Conservation (phyloP, 441 rosid genomes). For the Adansonia grandidieri region DNA sequence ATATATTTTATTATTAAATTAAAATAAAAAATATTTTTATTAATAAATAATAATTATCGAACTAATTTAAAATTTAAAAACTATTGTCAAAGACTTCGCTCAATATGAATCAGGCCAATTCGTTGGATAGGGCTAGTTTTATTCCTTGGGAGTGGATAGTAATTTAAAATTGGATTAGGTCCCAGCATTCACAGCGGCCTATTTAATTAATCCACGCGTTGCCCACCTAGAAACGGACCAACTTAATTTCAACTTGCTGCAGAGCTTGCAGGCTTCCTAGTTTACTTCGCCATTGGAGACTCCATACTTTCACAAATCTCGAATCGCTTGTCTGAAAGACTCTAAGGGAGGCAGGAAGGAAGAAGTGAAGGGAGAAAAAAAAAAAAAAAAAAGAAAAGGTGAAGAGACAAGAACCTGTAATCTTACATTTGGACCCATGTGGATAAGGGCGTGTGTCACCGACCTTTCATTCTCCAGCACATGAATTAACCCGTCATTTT, state of each 20-base stretch:
- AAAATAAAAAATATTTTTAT: no score
- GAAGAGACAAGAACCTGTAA: background rate
- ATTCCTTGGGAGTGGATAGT: no score
- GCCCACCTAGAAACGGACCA: background rate
- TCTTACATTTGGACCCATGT: background rate
- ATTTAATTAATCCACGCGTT: background rate
- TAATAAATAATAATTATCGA: no score
- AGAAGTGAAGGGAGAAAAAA: background rate
- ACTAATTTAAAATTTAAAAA: no score
- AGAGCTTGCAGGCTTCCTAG: background rate
- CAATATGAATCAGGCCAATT: no score
- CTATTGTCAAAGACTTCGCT: no score
- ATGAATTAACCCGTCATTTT: constrained; percentile 17
- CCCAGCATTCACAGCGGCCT: background rate
- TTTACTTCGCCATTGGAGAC: background rate
- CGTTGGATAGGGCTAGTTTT: no score
- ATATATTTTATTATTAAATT: no score
- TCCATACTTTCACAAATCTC: background rate
- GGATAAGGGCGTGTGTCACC: constrained; percentile 33
- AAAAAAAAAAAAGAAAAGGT: background rate
- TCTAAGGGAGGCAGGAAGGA: background rate
- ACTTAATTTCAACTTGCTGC: background rate
- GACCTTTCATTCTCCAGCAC: constrained; percentile 22
- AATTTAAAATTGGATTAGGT: no score
- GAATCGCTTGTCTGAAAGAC: background rate